phyloP scores from a whole-genome alignment of 306 rosid genomes.

The Dalbergia cultrata region DNA sequence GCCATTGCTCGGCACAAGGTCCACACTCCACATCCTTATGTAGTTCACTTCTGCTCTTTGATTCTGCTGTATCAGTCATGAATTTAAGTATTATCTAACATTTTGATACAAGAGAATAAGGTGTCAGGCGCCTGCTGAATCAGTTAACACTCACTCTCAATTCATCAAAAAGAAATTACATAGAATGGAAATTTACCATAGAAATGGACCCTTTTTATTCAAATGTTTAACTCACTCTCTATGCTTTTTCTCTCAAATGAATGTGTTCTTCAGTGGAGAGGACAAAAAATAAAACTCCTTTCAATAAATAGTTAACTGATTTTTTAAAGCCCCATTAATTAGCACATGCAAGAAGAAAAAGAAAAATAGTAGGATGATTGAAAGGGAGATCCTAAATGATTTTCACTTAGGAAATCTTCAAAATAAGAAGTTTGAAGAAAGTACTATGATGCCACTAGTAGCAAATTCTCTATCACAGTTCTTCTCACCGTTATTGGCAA shows the following conservation, averaged over 20 bases:
- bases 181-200: too few species aligned
- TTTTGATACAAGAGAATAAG: too few species aligned
- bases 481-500: neutral
- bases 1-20: too few species aligned
- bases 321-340: slow-evolving; percentile 10
- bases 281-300: neutral
- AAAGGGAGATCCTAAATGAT: slow-evolving; percentile 1
- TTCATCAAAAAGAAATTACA: too few species aligned
- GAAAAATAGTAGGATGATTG: neutral
- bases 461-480: neutral
- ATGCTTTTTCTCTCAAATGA: neutral
- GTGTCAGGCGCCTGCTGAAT: too few species aligned
- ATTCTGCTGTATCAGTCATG: too few species aligned
- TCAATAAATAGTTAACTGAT: slow-evolving; percentile 20
- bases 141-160: too few species aligned
- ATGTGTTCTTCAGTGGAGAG: neutral
- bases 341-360: neutral
- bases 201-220: neutral
- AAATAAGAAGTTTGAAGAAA: slow-evolving; percentile 19
- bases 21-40: too few species aligned
- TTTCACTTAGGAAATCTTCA: neutral
- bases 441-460: neutral
- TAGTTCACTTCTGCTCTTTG: too few species aligned
- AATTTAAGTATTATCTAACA: too few species aligned
- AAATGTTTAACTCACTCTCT: neutral